A percentile compares a stretch with the other conserved stretches of the same genome.
Evolutionary conservation across 768 basidiomycete species (phyloP).

Genomic region (Hericium alpestre): DNA sequence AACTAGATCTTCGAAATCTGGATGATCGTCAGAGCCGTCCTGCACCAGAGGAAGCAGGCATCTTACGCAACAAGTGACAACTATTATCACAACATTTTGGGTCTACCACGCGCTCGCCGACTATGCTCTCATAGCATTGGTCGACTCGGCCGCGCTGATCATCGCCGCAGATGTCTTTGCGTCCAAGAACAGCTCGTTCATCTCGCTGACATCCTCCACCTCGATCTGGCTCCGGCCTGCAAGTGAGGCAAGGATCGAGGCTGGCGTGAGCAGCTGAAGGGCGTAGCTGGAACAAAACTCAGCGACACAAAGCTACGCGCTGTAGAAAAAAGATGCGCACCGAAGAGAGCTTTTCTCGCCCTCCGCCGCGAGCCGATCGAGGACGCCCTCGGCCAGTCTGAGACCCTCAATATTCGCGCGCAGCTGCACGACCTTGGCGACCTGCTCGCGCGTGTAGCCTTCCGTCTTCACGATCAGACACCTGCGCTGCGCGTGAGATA

Average conservation of each 20-base stretch:
- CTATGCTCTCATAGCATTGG: neutral
- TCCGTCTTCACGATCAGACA: conserved; percentile 95
- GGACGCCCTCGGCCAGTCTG: conserved; percentile 59
- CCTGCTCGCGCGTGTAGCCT: conserved; percentile 71
- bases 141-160: conserved; percentile 1
- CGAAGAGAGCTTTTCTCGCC: conserved; percentile 76
- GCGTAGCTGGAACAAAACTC: conserved; percentile 51
- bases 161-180: conserved; percentile 54
- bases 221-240: conserved; percentile 74
- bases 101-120: neutral
- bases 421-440: conserved; percentile 76
- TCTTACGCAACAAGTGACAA: too few species aligned
- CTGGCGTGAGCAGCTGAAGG: conserved; percentile 83
- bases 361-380: conserved; percentile 72
- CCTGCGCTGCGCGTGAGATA: conserved; percentile 26
- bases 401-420: conserved; percentile 84
- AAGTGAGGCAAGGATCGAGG: conserved; percentile 73
- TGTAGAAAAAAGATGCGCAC: conserved; percentile 28
- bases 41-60: too few species aligned
- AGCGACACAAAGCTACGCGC: neutral
- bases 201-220: conserved; percentile 84
- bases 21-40: too few species aligned
- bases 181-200: conserved; percentile 91
- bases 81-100: neutral
- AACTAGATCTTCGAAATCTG: too few species aligned